Evolutionary conservation across 2,329 filamentous ascomycete genomes (phyloP), one percentile per base, ranked within the genome.

Genomic region (Cryphonectria carpinicola): DNA sequence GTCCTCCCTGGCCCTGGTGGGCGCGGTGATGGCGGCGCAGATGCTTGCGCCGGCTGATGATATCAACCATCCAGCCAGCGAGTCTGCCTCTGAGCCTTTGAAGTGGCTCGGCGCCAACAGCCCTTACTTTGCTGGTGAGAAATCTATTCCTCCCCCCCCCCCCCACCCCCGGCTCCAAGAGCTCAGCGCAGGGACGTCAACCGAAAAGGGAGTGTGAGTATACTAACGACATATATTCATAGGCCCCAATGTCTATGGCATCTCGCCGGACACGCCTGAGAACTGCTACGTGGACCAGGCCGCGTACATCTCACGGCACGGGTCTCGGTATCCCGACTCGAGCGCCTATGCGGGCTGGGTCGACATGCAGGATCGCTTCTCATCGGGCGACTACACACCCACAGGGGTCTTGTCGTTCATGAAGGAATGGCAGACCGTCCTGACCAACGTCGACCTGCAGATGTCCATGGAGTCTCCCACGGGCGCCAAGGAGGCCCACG

Each of bases 281-380:
- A 82, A 84, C 60, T 92, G 89, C 76, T 80, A 80, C 13, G 85
- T 92, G 4, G 87, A 91, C 71, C 85, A 89, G 74, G 88, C 86
- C 3, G 86, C 87, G 6, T 90, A 89, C 72, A 80, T 89, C 46
- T 83, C 84, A 1, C 85, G 89, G 25, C 89, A 91, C 80, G 90
- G 89, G 25, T 89, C 87, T 58, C 83, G 89, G 58, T 92, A 87
- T 75, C 89, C 89, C 0, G 89, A 91, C 73, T 80, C 80, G 1
- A 87, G 88, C 4, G 88, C 90, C 6, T 90, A 90, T 71, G 79
- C 81, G 6, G 82, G 83, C 62, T 92, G 89, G 89, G 77, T 83
- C 1, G 80, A 81, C 5, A 82, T 87, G 79, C 78, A 82, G 58
- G 74, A 80, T 2, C 80, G 82, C 70, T 86, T 91, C 46, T 83